These are phyloP conservation scores for Plasmodium knowlesi DNA, from an alignment of 169 alveolate genomes.

Conservation along the genomic window DNA sequence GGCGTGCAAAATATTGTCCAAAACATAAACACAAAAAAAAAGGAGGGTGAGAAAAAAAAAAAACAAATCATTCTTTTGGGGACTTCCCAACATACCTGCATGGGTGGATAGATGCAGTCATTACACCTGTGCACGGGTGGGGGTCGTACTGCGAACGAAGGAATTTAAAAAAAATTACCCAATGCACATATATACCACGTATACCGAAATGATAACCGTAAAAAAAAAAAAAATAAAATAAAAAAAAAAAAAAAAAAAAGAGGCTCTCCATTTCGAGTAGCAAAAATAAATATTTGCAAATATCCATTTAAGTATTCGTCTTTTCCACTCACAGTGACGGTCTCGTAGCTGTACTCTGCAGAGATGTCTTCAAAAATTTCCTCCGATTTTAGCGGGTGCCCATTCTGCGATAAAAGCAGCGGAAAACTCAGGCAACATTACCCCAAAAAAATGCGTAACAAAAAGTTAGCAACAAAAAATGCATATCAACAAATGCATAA, in stretches of 20 bases:
- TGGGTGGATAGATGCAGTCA: slow-evolving; percentile 90
- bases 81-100: slow-evolving; percentile 78
- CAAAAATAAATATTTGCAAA: not conserved
- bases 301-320: not conserved
- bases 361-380: slow-evolving; percentile 92
- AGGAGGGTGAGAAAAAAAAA: not conserved
- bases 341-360: slow-evolving; percentile 91
- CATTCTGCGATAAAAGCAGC: slow-evolving; percentile 63
- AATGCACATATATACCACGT: not conserved
- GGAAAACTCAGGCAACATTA: not conserved
- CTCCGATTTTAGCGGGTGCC: slow-evolving; percentile 85
- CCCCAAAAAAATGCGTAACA: not conserved
- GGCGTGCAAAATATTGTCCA: not conserved
- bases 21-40: not conserved
- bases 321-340: slow-evolving; percentile 84
- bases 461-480: not conserved
- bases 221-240: not conserved
- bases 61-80: not conserved
- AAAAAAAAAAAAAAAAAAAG: not conserved
- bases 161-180: not conserved
- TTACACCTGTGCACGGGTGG: slow-evolving; percentile 88
- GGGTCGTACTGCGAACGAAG: slow-evolving; percentile 79
- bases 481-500: not conserved
- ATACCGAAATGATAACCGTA: not conserved
- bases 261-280: not conserved